Conservation (phyloP, 352 stramenopile genomes). For the Phytophthora pinifolia region DNA sequence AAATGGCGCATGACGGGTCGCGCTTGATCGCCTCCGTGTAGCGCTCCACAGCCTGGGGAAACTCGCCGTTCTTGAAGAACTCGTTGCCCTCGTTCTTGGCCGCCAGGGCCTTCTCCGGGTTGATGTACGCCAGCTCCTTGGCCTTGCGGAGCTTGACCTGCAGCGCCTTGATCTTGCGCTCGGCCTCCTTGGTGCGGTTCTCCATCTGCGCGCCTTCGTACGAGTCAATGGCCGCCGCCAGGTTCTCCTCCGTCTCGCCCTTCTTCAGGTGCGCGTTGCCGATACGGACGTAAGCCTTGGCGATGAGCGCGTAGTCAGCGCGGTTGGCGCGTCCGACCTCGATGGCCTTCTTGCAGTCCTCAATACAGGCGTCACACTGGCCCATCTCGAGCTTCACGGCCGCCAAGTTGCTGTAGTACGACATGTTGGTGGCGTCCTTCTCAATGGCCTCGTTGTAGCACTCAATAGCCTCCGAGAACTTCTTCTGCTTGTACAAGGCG, state of each 20-base stretch:
- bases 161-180: slow-evolving; percentile 95
- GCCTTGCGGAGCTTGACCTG: slow-evolving; percentile 96
- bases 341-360: slow-evolving; percentile 94
- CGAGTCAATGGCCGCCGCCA: slow-evolving; percentile 80
- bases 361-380: slow-evolving; percentile 94
- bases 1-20: slow-evolving; percentile 96
- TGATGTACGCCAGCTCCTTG: slow-evolving; percentile 94
- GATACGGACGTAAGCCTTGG: slow-evolving; percentile 95
- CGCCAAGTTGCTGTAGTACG: slow-evolving; percentile 97
- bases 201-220: slow-evolving; percentile 90
- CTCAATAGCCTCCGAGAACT: slow-evolving; percentile 93
- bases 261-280: slow-evolving; percentile 97
- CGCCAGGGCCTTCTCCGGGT: slow-evolving; percentile 96
- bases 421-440: slow-evolving; percentile 96
- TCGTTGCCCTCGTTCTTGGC: slow-evolving; percentile 99
- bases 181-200: slow-evolving; percentile 90
- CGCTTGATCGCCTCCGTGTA: slow-evolving; percentile 99
- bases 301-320: slow-evolving; percentile 96
- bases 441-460: slow-evolving; percentile 97
- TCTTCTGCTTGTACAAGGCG: slow-evolving; percentile 96
- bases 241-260: slow-evolving; percentile 86
- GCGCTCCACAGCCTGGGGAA: slow-evolving; percentile 90
- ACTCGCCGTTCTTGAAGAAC: slow-evolving; percentile 96
- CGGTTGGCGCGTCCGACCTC: slow-evolving; percentile 94
- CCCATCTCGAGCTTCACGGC: slow-evolving; percentile 97